Percentiles rank a stretch among this genome's conserved stretches.
Conservation (phyloP, 306 rosid genomes). For the Alnus rubra region DNA sequence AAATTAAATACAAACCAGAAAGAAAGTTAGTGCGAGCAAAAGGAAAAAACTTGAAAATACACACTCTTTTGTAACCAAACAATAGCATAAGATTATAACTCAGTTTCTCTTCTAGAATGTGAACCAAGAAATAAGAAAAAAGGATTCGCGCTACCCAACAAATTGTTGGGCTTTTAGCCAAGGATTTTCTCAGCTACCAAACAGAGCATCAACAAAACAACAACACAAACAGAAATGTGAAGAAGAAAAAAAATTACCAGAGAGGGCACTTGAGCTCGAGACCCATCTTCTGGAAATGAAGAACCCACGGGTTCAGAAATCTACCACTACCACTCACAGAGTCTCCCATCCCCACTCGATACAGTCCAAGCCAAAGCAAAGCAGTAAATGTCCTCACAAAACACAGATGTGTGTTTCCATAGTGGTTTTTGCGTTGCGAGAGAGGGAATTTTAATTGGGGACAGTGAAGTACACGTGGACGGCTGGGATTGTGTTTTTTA, state of each 20-base stretch:
- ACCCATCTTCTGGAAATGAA: slow-evolving; percentile 75
- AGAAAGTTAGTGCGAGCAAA: too few species aligned
- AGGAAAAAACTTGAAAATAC: too few species aligned
- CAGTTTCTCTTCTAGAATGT: too few species aligned
- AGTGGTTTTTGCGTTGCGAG: not conserved
- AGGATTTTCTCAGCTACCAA: too few species aligned
- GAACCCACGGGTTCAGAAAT: slow-evolving; percentile 62
- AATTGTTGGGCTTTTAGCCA: too few species aligned
- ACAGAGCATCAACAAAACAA: too few species aligned
- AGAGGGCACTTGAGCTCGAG: slow-evolving; percentile 93
- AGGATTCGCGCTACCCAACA: too few species aligned
- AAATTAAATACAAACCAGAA: too few species aligned
- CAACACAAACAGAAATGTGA: not conserved
- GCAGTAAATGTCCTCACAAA: not conserved
- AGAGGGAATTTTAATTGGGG: too few species aligned
- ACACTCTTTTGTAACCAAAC: too few species aligned
- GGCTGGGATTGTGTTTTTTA: slow-evolving; percentile 27
- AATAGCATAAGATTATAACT: too few species aligned
- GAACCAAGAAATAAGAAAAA: too few species aligned
- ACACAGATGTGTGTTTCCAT: not conserved
- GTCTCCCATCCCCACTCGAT: slow-evolving; percentile 39
- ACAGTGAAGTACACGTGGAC: slow-evolving; percentile 32
- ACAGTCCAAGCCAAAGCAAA: not conserved
- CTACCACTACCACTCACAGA: slow-evolving; percentile 22
- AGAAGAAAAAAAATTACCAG: slow-evolving; percentile 47